Percentiles rank a stretch among this genome's conserved stretches.
Evolutionary conservation across 441 rosid species (phyloP).

Genomic region (Bocquillonia castaneifolia): DNA sequence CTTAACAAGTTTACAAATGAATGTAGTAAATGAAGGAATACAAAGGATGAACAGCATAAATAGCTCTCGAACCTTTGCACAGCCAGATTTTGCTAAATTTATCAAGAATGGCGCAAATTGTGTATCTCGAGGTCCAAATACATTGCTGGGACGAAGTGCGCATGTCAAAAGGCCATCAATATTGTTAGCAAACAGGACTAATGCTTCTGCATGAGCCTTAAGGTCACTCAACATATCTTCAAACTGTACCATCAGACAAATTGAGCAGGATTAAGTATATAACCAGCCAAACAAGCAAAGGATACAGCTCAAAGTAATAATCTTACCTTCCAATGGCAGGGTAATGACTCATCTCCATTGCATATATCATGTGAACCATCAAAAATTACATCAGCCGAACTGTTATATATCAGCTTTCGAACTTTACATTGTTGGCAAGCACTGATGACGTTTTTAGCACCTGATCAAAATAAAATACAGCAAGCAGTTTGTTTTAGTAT

Average conservation of each 20-base stretch:
- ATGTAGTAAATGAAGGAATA: background rate
- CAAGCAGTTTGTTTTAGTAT: background rate
- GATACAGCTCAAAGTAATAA: slow-evolving; percentile 1
- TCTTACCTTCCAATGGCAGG: slow-evolving; percentile 57
- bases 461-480: slow-evolving; percentile 31
- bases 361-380: slow-evolving; percentile 61
- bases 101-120: slow-evolving; percentile 55
- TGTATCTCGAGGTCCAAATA: slow-evolving; percentile 81
- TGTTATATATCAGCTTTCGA: slow-evolving; percentile 64
- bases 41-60: slow-evolving; percentile 7
- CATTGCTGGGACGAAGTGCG: slow-evolving; percentile 82
- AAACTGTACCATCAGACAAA: slow-evolving; percentile 44
- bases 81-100: slow-evolving; percentile 67
- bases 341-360: slow-evolving; percentile 62
- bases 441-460: slow-evolving; percentile 69
- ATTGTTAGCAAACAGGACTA: slow-evolving; percentile 66
- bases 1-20: slow-evolving; percentile 2
- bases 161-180: slow-evolving; percentile 81
- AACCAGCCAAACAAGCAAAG: slow-evolving; percentile 5
- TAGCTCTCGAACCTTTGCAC: slow-evolving; percentile 59
- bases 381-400: slow-evolving; percentile 80
- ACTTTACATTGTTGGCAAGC: slow-evolving; percentile 76
- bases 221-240: slow-evolving; percentile 63
- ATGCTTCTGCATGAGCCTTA: slow-evolving; percentile 89
- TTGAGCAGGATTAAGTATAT: slow-evolving; percentile 19